phyloP scores from a whole-genome alignment of 352 stramenopile species.

The Globisporangium paddicum region DNA sequence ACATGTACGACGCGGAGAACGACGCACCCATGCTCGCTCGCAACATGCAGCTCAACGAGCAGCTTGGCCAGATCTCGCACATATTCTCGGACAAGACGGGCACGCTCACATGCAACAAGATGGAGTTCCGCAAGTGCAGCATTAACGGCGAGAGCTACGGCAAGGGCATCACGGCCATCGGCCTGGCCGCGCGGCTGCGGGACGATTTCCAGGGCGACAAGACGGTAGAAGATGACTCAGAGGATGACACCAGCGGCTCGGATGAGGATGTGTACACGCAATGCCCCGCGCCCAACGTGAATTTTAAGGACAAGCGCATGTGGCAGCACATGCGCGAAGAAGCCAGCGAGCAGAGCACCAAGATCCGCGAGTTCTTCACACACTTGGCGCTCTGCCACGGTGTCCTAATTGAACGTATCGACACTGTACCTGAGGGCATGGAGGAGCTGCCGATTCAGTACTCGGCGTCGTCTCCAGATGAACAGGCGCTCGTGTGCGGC shows the following conservation, averaged over 20 bases:
- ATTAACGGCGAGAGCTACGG: constrained; percentile 78
- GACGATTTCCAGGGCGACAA: constrained; percentile 51
- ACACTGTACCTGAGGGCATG: constrained; percentile 40
- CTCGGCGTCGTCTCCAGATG: constrained; percentile 88
- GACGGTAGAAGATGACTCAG: constrained; percentile 32
- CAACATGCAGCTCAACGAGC: constrained; percentile 86
- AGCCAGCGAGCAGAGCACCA: constrained; percentile 28
- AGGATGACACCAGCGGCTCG: constrained; percentile 25
- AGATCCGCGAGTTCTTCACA: constrained; percentile 83
- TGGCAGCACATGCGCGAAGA: constrained; percentile 51
- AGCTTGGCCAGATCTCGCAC: constrained; percentile 93
- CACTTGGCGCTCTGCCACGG: constrained; percentile 92
- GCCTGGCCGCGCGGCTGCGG: constrained; percentile 57
- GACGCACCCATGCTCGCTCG: constrained; percentile 70
- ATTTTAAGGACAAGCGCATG: constrained; percentile 69
- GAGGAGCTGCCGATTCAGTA: constrained; percentile 55
- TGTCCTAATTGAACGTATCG: constrained; percentile 94
- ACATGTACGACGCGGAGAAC: constrained; percentile 82
- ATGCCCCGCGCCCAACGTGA: constrained; percentile 53
- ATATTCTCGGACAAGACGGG: constrained; percentile 95
- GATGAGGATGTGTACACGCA: constrained; percentile 26
- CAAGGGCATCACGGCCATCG: constrained; percentile 82
- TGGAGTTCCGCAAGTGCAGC: constrained; percentile 89
- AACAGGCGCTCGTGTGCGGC: constrained; percentile 78
- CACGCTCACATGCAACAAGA: constrained; percentile 87